Evolutionary conservation across 192 early-diverging fungal species (phyloP).

Genomic region (Rhizophlyctis rosea): DNA sequence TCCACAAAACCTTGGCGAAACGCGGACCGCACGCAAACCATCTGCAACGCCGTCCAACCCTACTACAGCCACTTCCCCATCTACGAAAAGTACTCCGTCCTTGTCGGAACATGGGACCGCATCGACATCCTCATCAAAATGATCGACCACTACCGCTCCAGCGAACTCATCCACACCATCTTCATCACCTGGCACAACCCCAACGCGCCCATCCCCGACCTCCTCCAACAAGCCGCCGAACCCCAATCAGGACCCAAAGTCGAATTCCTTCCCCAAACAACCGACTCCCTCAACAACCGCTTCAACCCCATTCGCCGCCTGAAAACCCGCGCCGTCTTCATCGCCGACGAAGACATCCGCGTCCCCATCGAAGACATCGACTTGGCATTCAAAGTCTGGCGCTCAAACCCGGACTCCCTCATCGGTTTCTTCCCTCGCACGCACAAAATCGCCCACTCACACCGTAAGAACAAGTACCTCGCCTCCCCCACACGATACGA

Average conservation of each 20-base stretch:
- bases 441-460: not conserved
- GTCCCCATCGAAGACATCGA: conserved; percentile 22
- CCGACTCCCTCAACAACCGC: conserved; percentile 37
- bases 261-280: not conserved
- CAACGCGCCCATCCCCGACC: conserved; percentile 12
- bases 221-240: conserved; percentile 10
- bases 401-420: not conserved
- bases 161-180: conserved; percentile 20
- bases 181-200: conserved; percentile 43
- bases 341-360: conserved; percentile 37
- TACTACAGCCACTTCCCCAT: too few species aligned
- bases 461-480: not conserved
- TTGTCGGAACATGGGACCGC: conserved; percentile 17
- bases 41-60: too few species aligned
- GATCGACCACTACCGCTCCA: conserved; percentile 19
- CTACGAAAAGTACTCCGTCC: conserved; percentile 12
- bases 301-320: conserved; percentile 26
- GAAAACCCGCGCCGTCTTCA: conserved; percentile 24
- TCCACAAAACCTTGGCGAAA: too few species aligned
- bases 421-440: conserved; percentile 9
- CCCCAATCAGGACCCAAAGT: not conserved
- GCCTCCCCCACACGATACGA: not conserved
- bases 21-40: too few species aligned
- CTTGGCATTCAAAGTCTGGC: not conserved
- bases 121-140: not conserved